Conservation (phyloP, 345 rosid genomes). For the Trapa incisa region DNA sequence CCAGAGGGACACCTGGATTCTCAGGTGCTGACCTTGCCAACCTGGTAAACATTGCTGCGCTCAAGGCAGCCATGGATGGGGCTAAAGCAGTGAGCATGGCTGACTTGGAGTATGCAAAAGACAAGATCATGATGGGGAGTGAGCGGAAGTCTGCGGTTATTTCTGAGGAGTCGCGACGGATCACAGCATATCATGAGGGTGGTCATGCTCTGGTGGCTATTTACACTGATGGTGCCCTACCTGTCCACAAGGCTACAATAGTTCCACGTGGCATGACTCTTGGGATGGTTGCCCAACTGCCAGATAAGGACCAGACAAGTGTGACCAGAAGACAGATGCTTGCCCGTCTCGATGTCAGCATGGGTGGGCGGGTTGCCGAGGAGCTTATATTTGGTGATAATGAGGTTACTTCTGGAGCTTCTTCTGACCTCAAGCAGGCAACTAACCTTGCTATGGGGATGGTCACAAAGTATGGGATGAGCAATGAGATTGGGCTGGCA, state of each 20-base stretch:
- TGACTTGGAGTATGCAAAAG: slow-evolving; percentile 89
- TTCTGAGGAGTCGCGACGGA: slow-evolving; percentile 61
- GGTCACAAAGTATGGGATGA: slow-evolving; percentile 91
- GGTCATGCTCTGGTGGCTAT: slow-evolving; percentile 97
- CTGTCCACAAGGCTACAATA: slow-evolving; percentile 94
- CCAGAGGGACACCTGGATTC: slow-evolving; percentile 95
- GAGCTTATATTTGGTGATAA: slow-evolving; percentile 88
- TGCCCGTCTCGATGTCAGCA: slow-evolving; percentile 79
- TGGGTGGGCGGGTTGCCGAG: slow-evolving; percentile 97
- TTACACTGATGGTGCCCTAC: slow-evolving; percentile 81
- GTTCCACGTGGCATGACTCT: slow-evolving; percentile 92
- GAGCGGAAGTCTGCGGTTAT: slow-evolving; percentile 92
- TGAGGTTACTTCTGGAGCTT: slow-evolving; percentile 83
- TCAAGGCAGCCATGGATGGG: slow-evolving; percentile 96
- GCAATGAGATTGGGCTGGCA: slow-evolving; percentile 77
- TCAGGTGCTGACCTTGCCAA: slow-evolving; percentile 98
- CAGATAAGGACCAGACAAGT: slow-evolving; percentile 71
- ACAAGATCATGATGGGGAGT: slow-evolving; percentile 95
- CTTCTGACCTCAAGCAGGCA: slow-evolving; percentile 76
- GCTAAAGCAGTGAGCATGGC: slow-evolving; percentile 79
- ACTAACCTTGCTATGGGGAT: slow-evolving; percentile 75
- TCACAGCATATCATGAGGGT: slow-evolving; percentile 92
- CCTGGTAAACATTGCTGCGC: slow-evolving; percentile 77
- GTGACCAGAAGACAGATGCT: slow-evolving; percentile 87
- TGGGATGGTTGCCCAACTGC: slow-evolving; percentile 90